These are phyloP conservation scores for Phytophthora pisi DNA, from an alignment of 352 stramenopile genomes.

Conservation along the genomic window DNA sequence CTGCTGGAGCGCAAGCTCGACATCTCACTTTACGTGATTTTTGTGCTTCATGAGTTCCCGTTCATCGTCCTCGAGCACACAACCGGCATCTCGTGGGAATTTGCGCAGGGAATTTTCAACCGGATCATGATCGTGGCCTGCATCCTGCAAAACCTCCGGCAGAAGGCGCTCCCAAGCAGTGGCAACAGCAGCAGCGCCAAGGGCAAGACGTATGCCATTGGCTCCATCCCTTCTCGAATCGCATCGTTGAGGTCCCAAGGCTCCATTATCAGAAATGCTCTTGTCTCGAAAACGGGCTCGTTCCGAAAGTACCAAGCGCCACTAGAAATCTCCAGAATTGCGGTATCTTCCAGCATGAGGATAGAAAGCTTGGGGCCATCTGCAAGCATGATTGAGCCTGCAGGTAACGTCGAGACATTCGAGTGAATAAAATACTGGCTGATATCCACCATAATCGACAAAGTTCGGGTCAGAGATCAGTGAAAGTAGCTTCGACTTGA, in stretches of 20 bases:
- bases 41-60: not conserved
- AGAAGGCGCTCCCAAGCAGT: not conserved
- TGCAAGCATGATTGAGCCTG: not conserved
- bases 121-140: not conserved
- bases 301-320: not conserved
- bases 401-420: not conserved
- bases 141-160: not conserved
- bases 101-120: not conserved
- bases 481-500: conserved; percentile 17
- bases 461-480: too few relatives aligned
- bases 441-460: too few relatives aligned
- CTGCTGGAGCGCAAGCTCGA: not conserved
- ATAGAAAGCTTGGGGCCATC: not conserved
- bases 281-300: not conserved
- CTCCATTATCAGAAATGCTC: not conserved
- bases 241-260: not conserved
- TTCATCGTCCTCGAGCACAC: not conserved
- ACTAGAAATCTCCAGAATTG: not conserved
- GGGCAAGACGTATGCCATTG: not conserved
- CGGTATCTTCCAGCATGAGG: not conserved
- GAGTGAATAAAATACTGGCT: not conserved
- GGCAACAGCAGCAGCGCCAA: not conserved
- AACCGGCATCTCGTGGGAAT: not conserved
- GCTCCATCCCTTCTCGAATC: not conserved
- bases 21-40: not conserved